phyloP scores from a whole-genome alignment of 129 eudicot genomes.

The Centaurea solstitialis region DNA sequence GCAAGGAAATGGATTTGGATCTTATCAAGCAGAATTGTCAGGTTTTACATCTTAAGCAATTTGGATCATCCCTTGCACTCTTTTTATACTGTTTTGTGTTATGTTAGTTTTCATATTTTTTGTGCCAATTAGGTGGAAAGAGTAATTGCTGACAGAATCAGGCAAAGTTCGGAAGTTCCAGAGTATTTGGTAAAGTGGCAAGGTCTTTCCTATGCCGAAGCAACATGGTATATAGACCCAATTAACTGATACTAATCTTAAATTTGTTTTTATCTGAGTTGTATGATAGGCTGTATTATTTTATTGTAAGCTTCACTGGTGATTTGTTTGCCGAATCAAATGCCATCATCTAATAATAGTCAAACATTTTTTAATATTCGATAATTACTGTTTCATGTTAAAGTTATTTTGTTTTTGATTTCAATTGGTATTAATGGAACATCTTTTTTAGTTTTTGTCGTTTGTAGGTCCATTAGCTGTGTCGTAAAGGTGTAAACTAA shows the following conservation, averaged over 20 bases:
- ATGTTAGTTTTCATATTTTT: neutral
- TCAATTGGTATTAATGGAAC: neutral
- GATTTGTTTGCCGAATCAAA: neutral
- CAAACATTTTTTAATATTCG: neutral
- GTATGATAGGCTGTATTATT: neutral
- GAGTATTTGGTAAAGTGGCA: constrained; percentile 99
- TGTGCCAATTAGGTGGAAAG: constrained; percentile 80
- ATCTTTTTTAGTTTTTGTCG: neutral
- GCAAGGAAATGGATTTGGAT: constrained; percentile 99
- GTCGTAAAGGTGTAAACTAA: neutral
- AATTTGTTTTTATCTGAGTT: constrained; percentile 1
- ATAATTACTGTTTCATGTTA: constrained; percentile 7
- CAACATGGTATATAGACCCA: constrained; percentile 70
- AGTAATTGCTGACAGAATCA: constrained; percentile 82
- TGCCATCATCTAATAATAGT: constrained; percentile 1
- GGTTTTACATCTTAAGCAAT: constrained; percentile 40
- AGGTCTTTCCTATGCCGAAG: constrained; percentile 98
- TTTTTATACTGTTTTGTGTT: constrained; percentile 4
- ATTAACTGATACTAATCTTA: neutral
- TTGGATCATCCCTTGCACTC: constrained; percentile 9
- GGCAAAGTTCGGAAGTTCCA: constrained; percentile 61
- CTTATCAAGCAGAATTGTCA: constrained; percentile 92
- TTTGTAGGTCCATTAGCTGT: neutral
- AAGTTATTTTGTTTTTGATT: neutral
- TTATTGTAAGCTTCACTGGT: neutral